Base-by-base conservation (phyloP, 2,329 filamentous ascomycete species). In the Dothideomycetes sp. region DNA sequence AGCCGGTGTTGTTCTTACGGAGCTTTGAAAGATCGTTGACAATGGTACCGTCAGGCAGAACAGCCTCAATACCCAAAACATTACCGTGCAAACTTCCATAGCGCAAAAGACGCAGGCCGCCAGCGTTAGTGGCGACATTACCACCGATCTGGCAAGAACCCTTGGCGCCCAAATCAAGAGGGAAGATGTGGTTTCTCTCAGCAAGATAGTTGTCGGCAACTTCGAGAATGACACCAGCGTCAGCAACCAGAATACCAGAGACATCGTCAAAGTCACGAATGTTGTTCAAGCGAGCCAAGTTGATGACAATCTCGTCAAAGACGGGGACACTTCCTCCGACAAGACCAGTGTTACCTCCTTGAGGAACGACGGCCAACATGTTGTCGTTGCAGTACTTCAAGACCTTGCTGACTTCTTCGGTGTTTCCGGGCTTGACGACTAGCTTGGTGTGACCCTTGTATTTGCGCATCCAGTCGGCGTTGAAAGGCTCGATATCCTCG, bases 381-480 rank as follows among this genome's bases (percentile, higher is more conserved):
- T 89, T 80, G 52, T 93, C 80, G 63, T 96, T 96, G 74, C 91
- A 98, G 71, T 96, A 95, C 61, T 82, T 81, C 53, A 98, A 64
- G 45, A 96, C 80, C 64, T 82, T 75, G 74, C 86, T 94, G 53
- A 96, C 84, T 63, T 98, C 82, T 54, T 89, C 80, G 1, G 85
- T 89, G 12, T 77, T 82, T 37, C 73, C 76, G 9, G 91, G 91
- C 65, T 87, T 93, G 47, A 98, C 67, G 4, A 96, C 87, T 18
- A 98, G 69, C 56, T 80, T 78, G 46, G 84, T 79, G 63, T 95
- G 87, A 20, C 91, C 93, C 46, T 84, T 80, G 68, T 94, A 98
- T 67, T 98, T 98, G 64, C 84, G 81, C 88, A 98, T 95, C 91
- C 93, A 98, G 66, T 98, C 91, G 58, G 80, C 78, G 64, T 98